Conservation (phyloP, 1,284 basidiomycete genomes). For the Ceratobasidium sp. region DNA sequence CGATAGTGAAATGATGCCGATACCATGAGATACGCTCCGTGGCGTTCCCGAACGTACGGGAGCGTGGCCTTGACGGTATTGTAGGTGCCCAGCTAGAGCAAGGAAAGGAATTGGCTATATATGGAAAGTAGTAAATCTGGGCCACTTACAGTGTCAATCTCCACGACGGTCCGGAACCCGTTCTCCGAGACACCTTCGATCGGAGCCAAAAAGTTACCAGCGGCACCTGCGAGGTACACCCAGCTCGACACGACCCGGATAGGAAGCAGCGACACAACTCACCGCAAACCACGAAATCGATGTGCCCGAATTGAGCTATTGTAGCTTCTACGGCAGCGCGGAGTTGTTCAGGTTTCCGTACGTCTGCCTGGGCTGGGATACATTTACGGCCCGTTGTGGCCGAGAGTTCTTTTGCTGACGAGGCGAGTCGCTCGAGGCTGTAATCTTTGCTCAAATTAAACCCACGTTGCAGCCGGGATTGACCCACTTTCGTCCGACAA, state of each 20-base stretch:
- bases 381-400: slow-evolving; percentile 78
- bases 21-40: slow-evolving; percentile 91
- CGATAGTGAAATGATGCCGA: slow-evolving; percentile 91
- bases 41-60: slow-evolving; percentile 74
- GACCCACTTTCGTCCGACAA: slow-evolving; percentile 87
- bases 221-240: slow-evolving; percentile 75
- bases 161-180: slow-evolving; percentile 92
- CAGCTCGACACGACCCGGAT: neutral
- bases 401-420: slow-evolving; percentile 80
- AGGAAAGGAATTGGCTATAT: neutral
- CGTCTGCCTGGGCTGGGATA: slow-evolving; percentile 84
- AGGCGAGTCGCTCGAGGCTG: slow-evolving; percentile 81
- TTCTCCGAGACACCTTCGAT: slow-evolving; percentile 87
- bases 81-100: slow-evolving; percentile 83
- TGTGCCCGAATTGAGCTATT: slow-evolving; percentile 83
- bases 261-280: slow-evolving; percentile 51
- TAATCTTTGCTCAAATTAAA: slow-evolving; percentile 9
- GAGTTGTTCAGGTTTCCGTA: slow-evolving; percentile 81
- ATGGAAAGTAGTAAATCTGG: neutral
- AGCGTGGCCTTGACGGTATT: slow-evolving; percentile 95
- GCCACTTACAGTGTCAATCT: slow-evolving; percentile 86
- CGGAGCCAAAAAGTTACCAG: slow-evolving; percentile 90
- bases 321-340: slow-evolving; percentile 82
- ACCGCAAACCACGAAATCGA: slow-evolving; percentile 97
- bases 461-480: neutral